Evolutionary conservation across 805 yeast genomes (phyloP).

Genomic region (Myxozyma mucilagina): DNA sequence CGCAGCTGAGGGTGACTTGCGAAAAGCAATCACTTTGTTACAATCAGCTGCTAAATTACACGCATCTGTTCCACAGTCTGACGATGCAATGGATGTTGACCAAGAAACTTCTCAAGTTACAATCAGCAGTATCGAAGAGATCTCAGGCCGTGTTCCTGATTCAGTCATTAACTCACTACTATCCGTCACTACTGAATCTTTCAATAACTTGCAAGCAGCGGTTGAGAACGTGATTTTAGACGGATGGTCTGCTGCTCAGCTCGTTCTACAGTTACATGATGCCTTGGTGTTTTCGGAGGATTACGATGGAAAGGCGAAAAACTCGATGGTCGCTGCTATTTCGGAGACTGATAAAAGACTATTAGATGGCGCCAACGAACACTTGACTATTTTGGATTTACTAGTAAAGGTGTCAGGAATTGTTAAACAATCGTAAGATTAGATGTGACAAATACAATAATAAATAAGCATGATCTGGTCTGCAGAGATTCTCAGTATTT

Average conservation of each 20-base stretch:
- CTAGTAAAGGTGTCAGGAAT: conserved; percentile 15
- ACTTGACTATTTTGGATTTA: conserved; percentile 69
- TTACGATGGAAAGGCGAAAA: conserved; percentile 57
- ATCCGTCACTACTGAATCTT: conserved; percentile 38
- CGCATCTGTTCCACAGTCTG: conserved; percentile 37
- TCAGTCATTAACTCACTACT: conserved; percentile 48
- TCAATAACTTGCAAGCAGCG: conserved; percentile 35
- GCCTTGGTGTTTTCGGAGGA: conserved; percentile 57
- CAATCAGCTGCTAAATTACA: conserved; percentile 77
- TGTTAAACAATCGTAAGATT: neutral
- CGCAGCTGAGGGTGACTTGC: conserved; percentile 86
- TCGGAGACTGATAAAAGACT: conserved; percentile 75
- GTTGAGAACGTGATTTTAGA: conserved; percentile 58
- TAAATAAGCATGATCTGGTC: neutral
- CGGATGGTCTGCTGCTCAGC: conserved; percentile 80
- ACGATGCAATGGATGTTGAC: neutral
- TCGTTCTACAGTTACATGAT: conserved; percentile 72
- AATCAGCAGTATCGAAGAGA: conserved; percentile 55
- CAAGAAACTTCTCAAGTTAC: conserved; percentile 43
- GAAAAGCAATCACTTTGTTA: conserved; percentile 86
- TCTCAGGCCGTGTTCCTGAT: conserved; percentile 73
- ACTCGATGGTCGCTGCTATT: conserved; percentile 59
- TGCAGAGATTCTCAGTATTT: too few relatives aligned
- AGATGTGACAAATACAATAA: too few relatives aligned
- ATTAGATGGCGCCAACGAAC: conserved; percentile 87